Base-by-base conservation (phyloP, 1,284 basidiomycete species). In the Lentinus polychrous region DNA sequence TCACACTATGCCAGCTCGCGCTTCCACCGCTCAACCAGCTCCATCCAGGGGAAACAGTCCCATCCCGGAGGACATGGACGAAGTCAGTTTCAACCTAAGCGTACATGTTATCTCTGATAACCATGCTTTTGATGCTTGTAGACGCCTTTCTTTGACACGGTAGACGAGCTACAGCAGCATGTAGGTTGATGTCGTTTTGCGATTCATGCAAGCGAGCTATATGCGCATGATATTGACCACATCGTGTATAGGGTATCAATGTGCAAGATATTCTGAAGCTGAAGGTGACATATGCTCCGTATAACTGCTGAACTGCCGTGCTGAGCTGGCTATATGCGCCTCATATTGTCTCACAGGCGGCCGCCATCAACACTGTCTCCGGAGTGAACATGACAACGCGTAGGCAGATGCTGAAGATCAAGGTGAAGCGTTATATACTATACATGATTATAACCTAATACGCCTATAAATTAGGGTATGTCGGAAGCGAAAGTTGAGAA, bases 401-500 rank as follows among this genome's bases (percentile, higher is more conserved):
- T 50, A 78, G 88, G 54, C 88, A 92, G 49, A 72, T 96, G 61
- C 71, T 92, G 49, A 95, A 94, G 64, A 91, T 96, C 59, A 96
- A 96, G 78, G 92, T 86, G 43, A 48, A 62, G 22, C 8, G 14
- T 17, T 40, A 8, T 23, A 15, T 14, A 23, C 17, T 50, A 48
- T 20, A 20, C 37, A 17, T 27, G 20, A 23, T 27, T 43, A 20
- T 33, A 17, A 36, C 15, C 23, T n/a, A 34, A 37, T 43, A 6
- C 37, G 24, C 20, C 18, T 15, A 23, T 34, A 24, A 14, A 36
- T 38, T 39, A 88, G 84, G 86, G 86, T 24, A 83, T 89, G 77
- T 91, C 88, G 2, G 88, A 91, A 56, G 89, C 93, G 1, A 96
- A 96, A 64, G 91, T 96, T 0, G 93, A 96, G 61, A 96, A 96